A percentile compares a stretch with the other conserved stretches of the same genome.
Conservation (phyloP, 352 stramenopile species). For the Globisporangium carolinianum region DNA sequence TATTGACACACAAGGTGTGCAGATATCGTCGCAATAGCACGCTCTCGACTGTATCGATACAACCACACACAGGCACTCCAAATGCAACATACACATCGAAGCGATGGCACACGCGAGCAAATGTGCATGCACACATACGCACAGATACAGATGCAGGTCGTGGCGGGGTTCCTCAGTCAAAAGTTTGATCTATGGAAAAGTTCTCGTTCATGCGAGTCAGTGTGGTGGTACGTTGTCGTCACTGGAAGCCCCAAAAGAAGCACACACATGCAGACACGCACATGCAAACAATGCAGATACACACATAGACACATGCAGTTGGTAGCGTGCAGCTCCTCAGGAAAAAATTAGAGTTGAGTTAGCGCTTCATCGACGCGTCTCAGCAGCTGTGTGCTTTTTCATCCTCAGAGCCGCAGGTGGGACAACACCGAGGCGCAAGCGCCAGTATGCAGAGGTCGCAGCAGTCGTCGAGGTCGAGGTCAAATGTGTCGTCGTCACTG, state of each 20-base stretch:
- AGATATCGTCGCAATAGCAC: too few species aligned
- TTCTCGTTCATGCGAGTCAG: constrained; percentile 30
- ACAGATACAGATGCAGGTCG: neutral
- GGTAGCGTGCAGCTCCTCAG: constrained; percentile 20
- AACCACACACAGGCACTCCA: neutral
- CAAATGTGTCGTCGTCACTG: too few species aligned
- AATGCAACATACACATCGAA: too few species aligned
- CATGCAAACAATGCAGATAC: neutral
- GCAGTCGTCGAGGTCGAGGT: neutral
- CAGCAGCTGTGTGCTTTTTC: constrained; percentile 35
- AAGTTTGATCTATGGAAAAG: constrained; percentile 28
- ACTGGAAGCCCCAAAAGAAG: constrained; percentile 13
- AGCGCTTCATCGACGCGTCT: constrained; percentile 26
- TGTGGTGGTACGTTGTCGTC: constrained; percentile 37
- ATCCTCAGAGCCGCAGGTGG: constrained; percentile 25
- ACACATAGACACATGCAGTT: neutral
- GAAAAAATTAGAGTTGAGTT: constrained; percentile 59
- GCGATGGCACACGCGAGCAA: neutral
- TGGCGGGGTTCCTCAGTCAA: constrained; percentile 24
- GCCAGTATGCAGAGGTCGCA: neutral
- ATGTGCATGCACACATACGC: neutral
- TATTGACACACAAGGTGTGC: too few species aligned
- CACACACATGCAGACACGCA: constrained; percentile 7
- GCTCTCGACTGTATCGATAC: neutral
- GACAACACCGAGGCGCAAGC: neutral